Conservation (phyloP, 768 basidiomycete species). For the Coprinopsis strossmayeri region DNA sequence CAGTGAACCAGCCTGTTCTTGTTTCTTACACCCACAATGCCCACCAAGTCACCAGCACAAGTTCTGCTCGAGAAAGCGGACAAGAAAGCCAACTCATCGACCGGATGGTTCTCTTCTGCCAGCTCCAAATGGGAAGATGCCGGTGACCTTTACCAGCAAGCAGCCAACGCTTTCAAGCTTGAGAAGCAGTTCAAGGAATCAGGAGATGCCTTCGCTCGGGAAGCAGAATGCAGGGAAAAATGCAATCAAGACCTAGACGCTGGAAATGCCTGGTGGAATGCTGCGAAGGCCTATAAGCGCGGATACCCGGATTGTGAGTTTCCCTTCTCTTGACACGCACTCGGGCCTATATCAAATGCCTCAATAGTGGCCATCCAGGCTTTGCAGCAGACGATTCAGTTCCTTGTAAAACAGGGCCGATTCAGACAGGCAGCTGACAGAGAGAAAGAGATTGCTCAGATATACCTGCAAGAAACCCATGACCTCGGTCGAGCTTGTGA, state of each 20-base stretch:
- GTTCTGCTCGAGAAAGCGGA: conserved; percentile 79
- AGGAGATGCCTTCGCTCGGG: conserved; percentile 86
- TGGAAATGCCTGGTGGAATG: conserved; percentile 99
- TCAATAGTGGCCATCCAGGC: conserved; percentile 82
- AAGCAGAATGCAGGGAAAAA: conserved; percentile 90
- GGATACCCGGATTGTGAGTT: conserved; percentile 74
- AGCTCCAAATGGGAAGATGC: conserved; percentile 90
- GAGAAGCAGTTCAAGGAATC: conserved; percentile 90
- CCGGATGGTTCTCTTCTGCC: conserved; percentile 84
- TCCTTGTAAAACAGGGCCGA: conserved; percentile 77
- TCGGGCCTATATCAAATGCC: conserved; percentile 8
- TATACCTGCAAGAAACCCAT: conserved; percentile 76
- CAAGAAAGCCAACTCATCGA: conserved; percentile 82
- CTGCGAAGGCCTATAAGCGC: conserved; percentile 92
- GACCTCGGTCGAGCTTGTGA: conserved; percentile 86
- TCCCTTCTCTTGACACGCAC: neutral
- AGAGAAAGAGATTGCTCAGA: conserved; percentile 95
- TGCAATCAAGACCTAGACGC: conserved; percentile 88
- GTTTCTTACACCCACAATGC: conserved; percentile 48
- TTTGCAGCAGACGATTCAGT: conserved; percentile 74
- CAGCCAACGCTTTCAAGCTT: conserved; percentile 88
- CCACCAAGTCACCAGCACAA: conserved; percentile 74
- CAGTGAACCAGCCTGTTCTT: conserved; percentile 14
- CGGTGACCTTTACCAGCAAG: conserved; percentile 91
- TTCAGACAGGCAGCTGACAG: conserved; percentile 98